phyloP scores from a whole-genome alignment of 208 protist genomes.

The Porcisia hertigi region DNA sequence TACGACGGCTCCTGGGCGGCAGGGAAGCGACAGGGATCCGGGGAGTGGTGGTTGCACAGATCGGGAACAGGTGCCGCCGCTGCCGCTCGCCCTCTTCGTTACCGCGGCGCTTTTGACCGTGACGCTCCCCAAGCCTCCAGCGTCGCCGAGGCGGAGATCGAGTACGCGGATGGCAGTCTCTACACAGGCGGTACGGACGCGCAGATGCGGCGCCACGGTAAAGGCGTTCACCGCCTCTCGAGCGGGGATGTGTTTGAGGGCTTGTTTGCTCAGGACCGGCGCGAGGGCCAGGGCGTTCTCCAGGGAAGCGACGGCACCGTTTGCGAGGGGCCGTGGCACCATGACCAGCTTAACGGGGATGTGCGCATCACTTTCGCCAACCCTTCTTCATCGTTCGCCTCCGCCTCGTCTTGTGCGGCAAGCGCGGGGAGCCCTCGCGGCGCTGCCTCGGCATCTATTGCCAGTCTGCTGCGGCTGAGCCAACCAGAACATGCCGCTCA shows the following conservation, averaged over 20 bases:
- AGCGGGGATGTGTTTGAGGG: slow-evolving; percentile 67
- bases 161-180: slow-evolving; percentile 67
- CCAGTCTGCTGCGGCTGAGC: slow-evolving; percentile 6
- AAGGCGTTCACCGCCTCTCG: slow-evolving; percentile 50
- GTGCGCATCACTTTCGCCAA: slow-evolving; percentile 25
- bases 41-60: slow-evolving; percentile 47
- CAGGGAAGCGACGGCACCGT: slow-evolving; percentile 34
- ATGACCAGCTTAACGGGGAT: slow-evolving; percentile 50
- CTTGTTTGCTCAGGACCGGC: slow-evolving; percentile 45
- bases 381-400: neutral
- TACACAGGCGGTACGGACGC: slow-evolving; percentile 58
- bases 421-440: no score
- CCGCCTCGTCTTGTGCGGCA: neutral
- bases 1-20: slow-evolving; percentile 76
- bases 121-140: slow-evolving; percentile 35
- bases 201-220: slow-evolving; percentile 54
- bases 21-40: slow-evolving; percentile 68
- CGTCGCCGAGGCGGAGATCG: slow-evolving; percentile 36
- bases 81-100: slow-evolving; percentile 25
- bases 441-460: neutral
- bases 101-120: slow-evolving; percentile 63
- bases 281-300: slow-evolving; percentile 61
- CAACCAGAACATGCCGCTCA: slow-evolving; percentile 12
- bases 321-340: slow-evolving; percentile 62
- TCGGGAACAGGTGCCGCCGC: neutral